Evolutionary conservation across 139 green algal species (phyloP), one percentile per base, ranked within the genome.

Genomic region (Chlorella sp.): DNA sequence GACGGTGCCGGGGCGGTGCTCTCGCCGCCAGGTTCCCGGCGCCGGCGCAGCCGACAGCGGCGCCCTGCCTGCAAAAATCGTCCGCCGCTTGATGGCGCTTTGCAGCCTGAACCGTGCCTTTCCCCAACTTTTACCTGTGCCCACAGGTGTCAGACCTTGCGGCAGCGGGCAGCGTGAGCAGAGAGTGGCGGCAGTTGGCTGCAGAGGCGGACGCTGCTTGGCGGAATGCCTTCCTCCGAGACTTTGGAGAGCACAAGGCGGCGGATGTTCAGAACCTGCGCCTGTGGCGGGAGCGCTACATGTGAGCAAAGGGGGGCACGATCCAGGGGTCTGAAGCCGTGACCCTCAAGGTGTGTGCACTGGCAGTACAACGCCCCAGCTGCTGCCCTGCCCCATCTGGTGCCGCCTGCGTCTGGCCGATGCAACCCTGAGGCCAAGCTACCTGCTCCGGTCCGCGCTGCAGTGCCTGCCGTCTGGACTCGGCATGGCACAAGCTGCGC

Each of bases 201-300:
- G 70, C 39, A 0, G 70, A 44, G 1, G 70, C 70, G 1, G 36
- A 78, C 11, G 18, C 9, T 0, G 70, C 39, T 0, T 78, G 70
- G 70, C 21, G 70, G 2, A 32, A 17, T 2, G 70, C 41, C 13
- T 78, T 78, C 16, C 16, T 60, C 17, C 25, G 32, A 16, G 70
- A 78, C 25, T 78, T 62, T 38, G 70, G 70, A 21, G 39, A 23
- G 41, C 25, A 56, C 13, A 82, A 82, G 26, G 76, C 57, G 3
- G 57, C 39, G 2, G 76, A 82, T n/a, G 71, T 71, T 47, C 4
- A 16, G 36, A 26, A n/a, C n/a, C 60, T 71, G 25, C 57, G 56
- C 21, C 25, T 63, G 15, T 82, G 76, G 76, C 36, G 76, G 6
- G 76, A 72, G 60, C 71, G 71, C 23, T 82, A 82, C 76, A 82